Base-by-base conservation (phyloP, 805 yeast genomes). In the Metschnikowia lochheadii region DNA sequence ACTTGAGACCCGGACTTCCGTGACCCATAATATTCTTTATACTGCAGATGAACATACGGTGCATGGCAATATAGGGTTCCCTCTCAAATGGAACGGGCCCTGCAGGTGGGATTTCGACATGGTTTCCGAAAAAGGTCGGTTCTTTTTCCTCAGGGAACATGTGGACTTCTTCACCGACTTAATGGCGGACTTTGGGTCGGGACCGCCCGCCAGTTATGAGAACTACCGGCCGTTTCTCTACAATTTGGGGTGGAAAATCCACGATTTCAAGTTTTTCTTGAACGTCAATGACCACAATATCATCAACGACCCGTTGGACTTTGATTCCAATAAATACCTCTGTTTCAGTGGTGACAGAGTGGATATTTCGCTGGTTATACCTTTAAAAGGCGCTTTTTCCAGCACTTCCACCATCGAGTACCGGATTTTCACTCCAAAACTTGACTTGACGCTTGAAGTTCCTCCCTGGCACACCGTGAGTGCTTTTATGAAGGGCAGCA, bases 391-490 rank as follows among this genome's bases (percentile, higher is more conserved):
- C 0, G 73, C 82, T 15, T 75, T 79, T 36, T 68, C 78, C 35
- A 79, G 77, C 46, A 75, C 78, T 2, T 79, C 81, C 1, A 75
- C 78, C 0, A 70, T 85, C 14, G 68, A 75, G 14, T 88, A 76
- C 57, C 65, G 67, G 1, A 55, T 85, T 2, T 55, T 56, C 2
- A 84, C 96, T 0, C 81, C 87, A 0, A 68, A 68, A 44, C 80
- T 89, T 56, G 78, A 83, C 44, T 60, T 94, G 43, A 70, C 79
- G 0, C 64, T 91, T 2, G 85, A 83, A 50, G 81, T 94, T 0
- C 98, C 99, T 0, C 85, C 92, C 1, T 94, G 98, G 96, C 95
- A 89, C 61, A 91, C 98, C 0, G 70, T 83, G 23, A 80, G 83
- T 49, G 84, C 85, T 44, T 92, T 92, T 56, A 64, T 87, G 70